Conservation (phyloP, 2,329 filamentous ascomycete species). For the Aureobasidium sp. region DNA sequence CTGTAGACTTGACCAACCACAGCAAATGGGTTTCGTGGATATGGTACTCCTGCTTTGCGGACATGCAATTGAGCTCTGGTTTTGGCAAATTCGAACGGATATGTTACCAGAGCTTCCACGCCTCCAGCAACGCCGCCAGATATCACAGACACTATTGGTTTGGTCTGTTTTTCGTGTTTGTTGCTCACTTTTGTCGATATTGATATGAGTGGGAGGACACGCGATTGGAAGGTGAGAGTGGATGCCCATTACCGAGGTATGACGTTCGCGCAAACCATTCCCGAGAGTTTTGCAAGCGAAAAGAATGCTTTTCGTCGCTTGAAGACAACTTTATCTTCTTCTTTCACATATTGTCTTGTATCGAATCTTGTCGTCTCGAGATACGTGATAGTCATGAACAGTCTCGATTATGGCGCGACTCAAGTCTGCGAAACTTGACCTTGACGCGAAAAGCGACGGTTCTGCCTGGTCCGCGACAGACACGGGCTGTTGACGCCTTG, state of each 20-base stretch:
- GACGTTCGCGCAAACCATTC: background rate
- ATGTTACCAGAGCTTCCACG: slow-evolving; percentile 30
- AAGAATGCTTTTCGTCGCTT: background rate
- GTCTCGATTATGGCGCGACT: background rate
- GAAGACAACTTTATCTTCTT: background rate
- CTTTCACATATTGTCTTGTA: no score
- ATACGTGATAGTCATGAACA: background rate
- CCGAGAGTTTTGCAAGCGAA: background rate
- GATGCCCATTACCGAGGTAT: background rate
- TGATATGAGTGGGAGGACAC: background rate
- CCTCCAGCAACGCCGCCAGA: slow-evolving; percentile 29
- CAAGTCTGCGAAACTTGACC: background rate
- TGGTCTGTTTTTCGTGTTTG: slow-evolving; percentile 16
- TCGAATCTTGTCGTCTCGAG: no score
- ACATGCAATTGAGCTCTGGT: slow-evolving; percentile 48
- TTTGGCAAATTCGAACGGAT: slow-evolving; percentile 61
- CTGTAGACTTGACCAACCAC: slow-evolving; percentile 48
- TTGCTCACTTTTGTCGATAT: background rate
- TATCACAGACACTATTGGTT: slow-evolving; percentile 26
- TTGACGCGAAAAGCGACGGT: background rate
- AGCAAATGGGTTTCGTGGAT: slow-evolving; percentile 46
- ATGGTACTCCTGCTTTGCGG: slow-evolving; percentile 30
- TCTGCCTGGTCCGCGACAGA: background rate
- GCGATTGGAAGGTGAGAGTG: background rate
- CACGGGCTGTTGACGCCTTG: background rate